Conservation (phyloP, 495 filamentous ascomycete genomes). For the Trypethelium eluteriae region DNA sequence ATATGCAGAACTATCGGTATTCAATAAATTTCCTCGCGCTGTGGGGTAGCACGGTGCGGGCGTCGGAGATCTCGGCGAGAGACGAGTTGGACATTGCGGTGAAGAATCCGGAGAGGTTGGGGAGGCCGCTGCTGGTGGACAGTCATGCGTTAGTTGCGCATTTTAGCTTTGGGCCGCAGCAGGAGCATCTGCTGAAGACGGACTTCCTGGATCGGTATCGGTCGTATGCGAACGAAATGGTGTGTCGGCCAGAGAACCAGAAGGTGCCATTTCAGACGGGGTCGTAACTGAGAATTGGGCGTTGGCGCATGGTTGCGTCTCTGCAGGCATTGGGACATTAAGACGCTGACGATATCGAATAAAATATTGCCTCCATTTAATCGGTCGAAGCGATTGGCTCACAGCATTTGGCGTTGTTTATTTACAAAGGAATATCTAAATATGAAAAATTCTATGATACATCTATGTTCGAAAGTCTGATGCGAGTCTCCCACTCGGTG, state of each 20-base stretch:
- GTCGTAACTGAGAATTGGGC: too few species aligned
- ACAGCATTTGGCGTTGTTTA: background rate
- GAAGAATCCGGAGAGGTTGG: background rate
- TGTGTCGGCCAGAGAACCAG: conserved; percentile 25
- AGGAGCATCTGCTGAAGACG: conserved; percentile 39
- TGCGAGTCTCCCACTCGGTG: too few species aligned
- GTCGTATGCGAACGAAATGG: conserved; percentile 45
- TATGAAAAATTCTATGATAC: too few species aligned
- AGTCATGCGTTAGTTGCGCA: conserved; percentile 47
- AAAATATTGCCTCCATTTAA: too few species aligned
- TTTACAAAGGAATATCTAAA: background rate
- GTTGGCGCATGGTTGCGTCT: too few species aligned
- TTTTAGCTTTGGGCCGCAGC: conserved; percentile 40
- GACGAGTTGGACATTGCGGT: conserved; percentile 3
- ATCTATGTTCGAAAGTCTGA: too few species aligned
- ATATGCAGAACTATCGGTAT: conserved; percentile 8
- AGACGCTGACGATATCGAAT: too few species aligned
- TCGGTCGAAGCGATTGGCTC: background rate
- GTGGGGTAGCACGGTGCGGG: background rate
- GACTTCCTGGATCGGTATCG: conserved; percentile 48
- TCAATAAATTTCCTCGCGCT: conserved; percentile 4
- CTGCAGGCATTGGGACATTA: too few species aligned
- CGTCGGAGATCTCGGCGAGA: background rate
- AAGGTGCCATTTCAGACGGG: background rate
- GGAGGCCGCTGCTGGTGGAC: conserved; percentile 32